phyloP scores from a whole-genome alignment of 164 flowering plant species.

The Berberis thunbergii region DNA sequence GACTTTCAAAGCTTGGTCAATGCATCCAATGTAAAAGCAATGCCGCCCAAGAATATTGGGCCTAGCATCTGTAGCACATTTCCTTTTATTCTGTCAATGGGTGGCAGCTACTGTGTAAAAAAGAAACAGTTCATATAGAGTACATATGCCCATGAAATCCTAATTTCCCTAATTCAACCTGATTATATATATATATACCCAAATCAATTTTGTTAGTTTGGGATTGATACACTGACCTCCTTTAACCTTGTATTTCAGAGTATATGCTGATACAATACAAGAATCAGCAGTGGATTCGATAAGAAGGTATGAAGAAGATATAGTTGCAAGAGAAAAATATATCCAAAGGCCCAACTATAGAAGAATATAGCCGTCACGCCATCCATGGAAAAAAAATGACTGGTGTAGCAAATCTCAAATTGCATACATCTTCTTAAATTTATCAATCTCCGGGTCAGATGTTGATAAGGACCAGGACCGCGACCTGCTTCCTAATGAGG shows the following conservation, averaged over 20 bases:
- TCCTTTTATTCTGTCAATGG: too few relatives aligned
- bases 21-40: too few relatives aligned
- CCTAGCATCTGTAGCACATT: too few relatives aligned
- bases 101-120: too few relatives aligned
- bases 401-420: constrained; percentile 26
- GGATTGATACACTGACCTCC: constrained; percentile 2
- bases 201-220: not conserved
- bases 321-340: constrained; percentile 5
- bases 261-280: not conserved
- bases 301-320: not conserved
- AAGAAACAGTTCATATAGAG: too few relatives aligned
- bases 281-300: not conserved
- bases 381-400: not conserved
- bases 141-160: too few relatives aligned
- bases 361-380: not conserved
- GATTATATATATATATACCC: not conserved
- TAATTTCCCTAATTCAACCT: not conserved
- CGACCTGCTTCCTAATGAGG: constrained; percentile 42
- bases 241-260: not conserved
- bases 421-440: constrained; percentile 78
- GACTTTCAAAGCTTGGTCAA: too few relatives aligned
- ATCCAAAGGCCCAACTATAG: not conserved
- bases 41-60: too few relatives aligned
- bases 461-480: constrained; percentile 43
- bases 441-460: constrained; percentile 59